These are phyloP conservation scores for Chrysanthemum lavandulifolium DNA, from an alignment of 129 eudicot species.

Conservation along the genomic window DNA sequence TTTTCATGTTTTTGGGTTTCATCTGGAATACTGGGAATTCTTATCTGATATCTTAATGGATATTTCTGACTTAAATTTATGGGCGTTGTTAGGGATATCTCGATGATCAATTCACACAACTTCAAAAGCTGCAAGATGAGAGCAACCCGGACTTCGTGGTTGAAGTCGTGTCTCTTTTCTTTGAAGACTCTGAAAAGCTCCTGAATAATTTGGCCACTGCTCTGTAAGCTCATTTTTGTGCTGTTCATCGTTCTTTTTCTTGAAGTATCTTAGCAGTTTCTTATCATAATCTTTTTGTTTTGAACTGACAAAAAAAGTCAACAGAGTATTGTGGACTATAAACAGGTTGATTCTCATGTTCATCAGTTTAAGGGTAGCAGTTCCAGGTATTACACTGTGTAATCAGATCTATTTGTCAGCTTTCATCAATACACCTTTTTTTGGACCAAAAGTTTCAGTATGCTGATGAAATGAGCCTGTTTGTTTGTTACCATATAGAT, in stretches of 20 bases:
- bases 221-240: constrained; percentile 43
- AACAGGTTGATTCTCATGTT: constrained; percentile 76
- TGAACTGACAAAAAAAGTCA: constrained; percentile 39
- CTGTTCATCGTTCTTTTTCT: not conserved
- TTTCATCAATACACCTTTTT: not conserved
- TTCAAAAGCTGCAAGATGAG: constrained; percentile 80
- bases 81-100: constrained; percentile 49
- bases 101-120: constrained; percentile 70
- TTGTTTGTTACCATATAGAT: constrained; percentile 10
- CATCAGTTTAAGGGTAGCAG: constrained; percentile 87
- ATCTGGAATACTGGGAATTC: not conserved
- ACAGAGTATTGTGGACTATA: constrained; percentile 67
- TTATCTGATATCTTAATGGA: not conserved
- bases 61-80: not conserved
- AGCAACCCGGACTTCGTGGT: constrained; percentile 83
- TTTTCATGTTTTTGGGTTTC: not conserved
- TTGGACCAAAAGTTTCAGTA: not conserved
- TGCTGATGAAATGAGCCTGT: not conserved
- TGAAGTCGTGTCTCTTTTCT: constrained; percentile 71
- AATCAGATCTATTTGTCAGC: not conserved
- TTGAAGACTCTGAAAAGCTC: constrained; percentile 75
- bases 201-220: constrained; percentile 70
- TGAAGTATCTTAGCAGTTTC: constrained; percentile 2
- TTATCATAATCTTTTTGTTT: constrained; percentile 5
- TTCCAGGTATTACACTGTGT: constrained; percentile 46